Conservation (phyloP, 768 basidiomycete genomes). For the Sistotremastrum niveocremeum region DNA sequence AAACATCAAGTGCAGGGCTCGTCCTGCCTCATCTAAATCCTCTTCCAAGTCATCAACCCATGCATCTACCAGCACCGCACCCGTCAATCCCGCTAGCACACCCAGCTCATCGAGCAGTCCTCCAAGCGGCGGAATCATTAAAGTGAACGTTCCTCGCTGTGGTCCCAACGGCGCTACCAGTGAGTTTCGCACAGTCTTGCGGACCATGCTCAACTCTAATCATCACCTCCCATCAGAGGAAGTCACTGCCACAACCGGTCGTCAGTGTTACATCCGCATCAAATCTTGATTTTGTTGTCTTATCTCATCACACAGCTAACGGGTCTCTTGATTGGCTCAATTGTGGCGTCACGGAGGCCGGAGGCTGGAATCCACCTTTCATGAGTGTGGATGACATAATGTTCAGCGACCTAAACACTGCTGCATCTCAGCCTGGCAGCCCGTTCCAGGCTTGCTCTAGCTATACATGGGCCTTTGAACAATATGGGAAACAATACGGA, state of each 20-base stretch:
- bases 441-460: constrained; percentile 48
- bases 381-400: constrained; percentile 40
- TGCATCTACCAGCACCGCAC: not conserved
- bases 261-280: constrained; percentile 35
- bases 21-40: not conserved
- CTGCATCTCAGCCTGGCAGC: constrained; percentile 32
- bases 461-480: constrained; percentile 42
- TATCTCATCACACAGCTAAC: constrained; percentile 12
- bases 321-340: constrained; percentile 53
- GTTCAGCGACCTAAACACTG: constrained; percentile 29
- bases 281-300: constrained; percentile 2
- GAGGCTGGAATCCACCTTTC: constrained; percentile 62
- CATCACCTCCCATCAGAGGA: constrained; percentile 23
- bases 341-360: constrained; percentile 45
- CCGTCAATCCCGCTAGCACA: not conserved
- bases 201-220: not conserved
- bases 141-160: constrained; percentile 17
- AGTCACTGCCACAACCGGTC: constrained; percentile 38
- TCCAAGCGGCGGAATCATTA: not conserved
- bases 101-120: not conserved
- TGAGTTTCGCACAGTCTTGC: constrained; percentile 13
- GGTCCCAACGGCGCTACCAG: constrained; percentile 38
- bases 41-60: not conserved
- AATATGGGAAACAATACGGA: constrained; percentile 34
- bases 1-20: too few relatives aligned